These are phyloP conservation scores for Gastrodia elata DNA, from an alignment of 106 monocot genomes.

Conservation along the genomic window DNA sequence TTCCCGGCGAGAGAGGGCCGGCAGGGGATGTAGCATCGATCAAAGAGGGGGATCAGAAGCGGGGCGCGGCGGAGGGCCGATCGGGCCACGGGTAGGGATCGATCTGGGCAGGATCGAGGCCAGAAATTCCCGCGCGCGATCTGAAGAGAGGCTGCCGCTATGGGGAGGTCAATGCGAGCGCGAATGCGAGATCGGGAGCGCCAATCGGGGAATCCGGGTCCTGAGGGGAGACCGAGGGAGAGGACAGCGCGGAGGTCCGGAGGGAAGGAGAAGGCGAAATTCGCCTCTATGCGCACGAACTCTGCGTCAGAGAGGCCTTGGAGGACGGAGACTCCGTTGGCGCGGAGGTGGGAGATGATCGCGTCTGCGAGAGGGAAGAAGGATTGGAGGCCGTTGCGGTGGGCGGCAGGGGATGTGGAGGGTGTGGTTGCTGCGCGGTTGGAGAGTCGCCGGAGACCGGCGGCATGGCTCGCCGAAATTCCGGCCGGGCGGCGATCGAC, in stretches of 20 bases:
- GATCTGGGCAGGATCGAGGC: constrained; percentile 45
- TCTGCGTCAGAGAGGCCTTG: constrained; percentile 52
- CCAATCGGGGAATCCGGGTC: constrained; percentile 76
- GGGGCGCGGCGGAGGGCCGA: constrained; percentile 54
- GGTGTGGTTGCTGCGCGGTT: constrained; percentile 20
- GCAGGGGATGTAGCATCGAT: constrained; percentile 74
- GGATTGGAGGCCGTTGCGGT: constrained; percentile 36
- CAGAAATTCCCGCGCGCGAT: constrained; percentile 52
- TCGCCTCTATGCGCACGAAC: constrained; percentile 49
- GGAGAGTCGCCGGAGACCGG: constrained; percentile 38
- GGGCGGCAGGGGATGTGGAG: constrained; percentile 18
- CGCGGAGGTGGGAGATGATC: constrained; percentile 38
- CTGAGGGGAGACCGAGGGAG: constrained; percentile 43
- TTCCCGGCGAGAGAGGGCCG: constrained; percentile 77
- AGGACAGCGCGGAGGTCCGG: constrained; percentile 80
- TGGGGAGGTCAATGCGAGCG: constrained; percentile 43
- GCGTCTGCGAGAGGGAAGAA: constrained; percentile 45
- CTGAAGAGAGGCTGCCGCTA: constrained; percentile 71
- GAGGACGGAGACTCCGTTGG: constrained; percentile 28
- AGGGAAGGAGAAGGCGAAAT: constrained; percentile 56
- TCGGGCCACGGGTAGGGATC: constrained; percentile 34
- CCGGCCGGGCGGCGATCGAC: constrained; percentile 25
- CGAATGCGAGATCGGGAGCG: constrained; percentile 14
- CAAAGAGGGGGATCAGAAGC: constrained; percentile 70
- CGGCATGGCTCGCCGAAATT: constrained; percentile 9